phyloP scores from a whole-genome alignment of 805 yeast genomes.

The Candida quercuum region DNA sequence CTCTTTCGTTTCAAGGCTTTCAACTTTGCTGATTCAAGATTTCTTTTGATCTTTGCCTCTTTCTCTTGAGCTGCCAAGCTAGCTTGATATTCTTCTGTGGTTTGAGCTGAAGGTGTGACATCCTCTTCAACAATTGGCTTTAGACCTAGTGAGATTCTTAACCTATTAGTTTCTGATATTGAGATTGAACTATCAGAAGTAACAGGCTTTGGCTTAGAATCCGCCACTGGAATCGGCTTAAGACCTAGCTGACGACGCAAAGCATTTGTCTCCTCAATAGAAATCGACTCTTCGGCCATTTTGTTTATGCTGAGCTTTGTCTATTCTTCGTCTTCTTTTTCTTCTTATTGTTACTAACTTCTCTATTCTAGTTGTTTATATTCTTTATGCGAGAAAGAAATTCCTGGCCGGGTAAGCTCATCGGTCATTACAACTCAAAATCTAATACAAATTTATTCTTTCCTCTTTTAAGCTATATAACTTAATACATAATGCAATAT shows the following conservation, averaged over 20 bases:
- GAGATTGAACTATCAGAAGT: conserved; percentile 4
- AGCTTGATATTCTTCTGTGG: conserved; percentile 13
- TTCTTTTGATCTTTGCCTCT: conserved; percentile 10
- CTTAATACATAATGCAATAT: not conserved
- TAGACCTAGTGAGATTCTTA: conserved; percentile 20
- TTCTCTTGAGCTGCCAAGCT: not conserved
- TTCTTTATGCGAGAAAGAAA: too few species aligned
- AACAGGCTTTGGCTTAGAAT: not conserved
- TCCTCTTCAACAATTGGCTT: conserved; percentile 13
- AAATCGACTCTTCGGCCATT: conserved; percentile 20
- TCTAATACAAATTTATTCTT: not conserved
- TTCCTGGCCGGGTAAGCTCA: not conserved
- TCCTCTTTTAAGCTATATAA: not conserved
- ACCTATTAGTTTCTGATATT: conserved; percentile 16
- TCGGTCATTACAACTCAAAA: not conserved
- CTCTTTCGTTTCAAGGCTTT: conserved; percentile 12
- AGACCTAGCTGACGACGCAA: conserved; percentile 48
- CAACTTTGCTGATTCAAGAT: conserved; percentile 10
- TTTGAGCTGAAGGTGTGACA: not conserved
- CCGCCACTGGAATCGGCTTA: conserved; percentile 37
- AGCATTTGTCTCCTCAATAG: conserved; percentile 52
- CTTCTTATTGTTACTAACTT: too few species aligned
- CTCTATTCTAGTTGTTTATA: too few species aligned
- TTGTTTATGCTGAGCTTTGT: too few species aligned
- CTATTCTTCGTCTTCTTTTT: too few species aligned